These are phyloP conservation scores for Colletotrichum gigasporum DNA, from an alignment of 2,329 filamentous ascomycete genomes.

Conservation along the genomic window DNA sequence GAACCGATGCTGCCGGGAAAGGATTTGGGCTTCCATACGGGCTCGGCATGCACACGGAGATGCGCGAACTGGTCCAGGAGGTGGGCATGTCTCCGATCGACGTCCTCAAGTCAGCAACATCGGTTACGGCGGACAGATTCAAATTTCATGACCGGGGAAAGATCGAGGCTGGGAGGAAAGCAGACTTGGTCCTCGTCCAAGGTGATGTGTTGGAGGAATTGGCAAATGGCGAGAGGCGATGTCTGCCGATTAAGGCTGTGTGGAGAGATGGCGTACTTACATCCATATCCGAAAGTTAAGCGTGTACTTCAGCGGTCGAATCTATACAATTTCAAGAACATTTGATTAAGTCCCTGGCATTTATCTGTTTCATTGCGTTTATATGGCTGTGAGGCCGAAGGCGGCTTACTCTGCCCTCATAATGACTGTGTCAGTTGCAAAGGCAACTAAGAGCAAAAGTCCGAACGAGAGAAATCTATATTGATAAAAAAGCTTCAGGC, in stretches of 20 bases:
- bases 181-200: slow-evolving; percentile 31
- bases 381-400: too few species aligned
- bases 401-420: too few species aligned
- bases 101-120: slow-evolving; percentile 31
- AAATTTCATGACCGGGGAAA: slow-evolving; percentile 24
- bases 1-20: slow-evolving; percentile 30
- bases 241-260: slow-evolving; percentile 25
- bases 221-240: background rate
- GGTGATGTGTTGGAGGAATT: slow-evolving; percentile 25
- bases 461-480: too few species aligned
- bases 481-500: too few species aligned
- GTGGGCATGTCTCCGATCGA: slow-evolving; percentile 28
- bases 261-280: slow-evolving; percentile 30
- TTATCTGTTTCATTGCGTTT: too few species aligned
- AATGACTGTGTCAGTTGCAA: too few species aligned
- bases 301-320: too few species aligned
- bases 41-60: slow-evolving; percentile 28
- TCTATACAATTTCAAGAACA: too few species aligned
- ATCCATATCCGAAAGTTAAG: too few species aligned
- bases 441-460: too few species aligned
- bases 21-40: slow-evolving; percentile 29
- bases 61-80: slow-evolving; percentile 31
- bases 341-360: too few species aligned
- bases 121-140: slow-evolving; percentile 27
- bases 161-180: slow-evolving; percentile 26